Conservation (phyloP, 768 basidiomycete genomes). For the Lentinula lateritia region DNA sequence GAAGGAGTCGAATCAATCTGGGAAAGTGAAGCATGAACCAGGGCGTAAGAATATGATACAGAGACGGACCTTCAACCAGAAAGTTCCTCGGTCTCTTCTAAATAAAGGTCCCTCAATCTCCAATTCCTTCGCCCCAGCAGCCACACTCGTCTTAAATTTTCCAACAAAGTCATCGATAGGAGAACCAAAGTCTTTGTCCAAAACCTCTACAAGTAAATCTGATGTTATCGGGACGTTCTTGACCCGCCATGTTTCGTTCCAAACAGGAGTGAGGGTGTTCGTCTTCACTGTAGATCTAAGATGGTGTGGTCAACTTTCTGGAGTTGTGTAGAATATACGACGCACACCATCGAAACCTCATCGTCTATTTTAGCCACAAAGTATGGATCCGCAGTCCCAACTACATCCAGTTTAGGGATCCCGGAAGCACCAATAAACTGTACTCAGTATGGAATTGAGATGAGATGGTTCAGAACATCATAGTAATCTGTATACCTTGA, state of each 20-base stretch:
- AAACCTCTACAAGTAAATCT: constrained; percentile 47
- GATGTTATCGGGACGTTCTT: constrained; percentile 68
- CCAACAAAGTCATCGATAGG: constrained; percentile 62
- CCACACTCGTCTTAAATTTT: constrained; percentile 47
- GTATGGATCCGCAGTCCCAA: constrained; percentile 63
- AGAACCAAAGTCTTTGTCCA: constrained; percentile 61
- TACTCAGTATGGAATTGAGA: background rate
- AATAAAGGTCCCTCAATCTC: constrained; percentile 52
- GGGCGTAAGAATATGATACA: background rate
- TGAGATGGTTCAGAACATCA: background rate
- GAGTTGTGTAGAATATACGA: constrained; percentile 3
- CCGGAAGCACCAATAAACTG: constrained; percentile 71
- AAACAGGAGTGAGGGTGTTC: constrained; percentile 58
- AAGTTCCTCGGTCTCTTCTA: constrained; percentile 48
- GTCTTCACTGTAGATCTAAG: constrained; percentile 60
- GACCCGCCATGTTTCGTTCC: constrained; percentile 72
- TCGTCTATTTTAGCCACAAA: constrained; percentile 65
- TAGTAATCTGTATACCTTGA: constrained; percentile 34
- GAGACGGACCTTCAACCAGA: constrained; percentile 60
- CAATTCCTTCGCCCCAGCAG: constrained; percentile 55
- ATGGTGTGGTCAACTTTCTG: background rate
- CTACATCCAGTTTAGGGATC: constrained; percentile 66
- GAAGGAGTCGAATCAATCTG: constrained; percentile 57
- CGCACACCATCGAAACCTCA: constrained; percentile 58
- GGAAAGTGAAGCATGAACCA: background rate